These are phyloP conservation scores for Graphilbum sp. DNA, from an alignment of 2,329 filamentous ascomycete genomes.

Conservation along the genomic window DNA sequence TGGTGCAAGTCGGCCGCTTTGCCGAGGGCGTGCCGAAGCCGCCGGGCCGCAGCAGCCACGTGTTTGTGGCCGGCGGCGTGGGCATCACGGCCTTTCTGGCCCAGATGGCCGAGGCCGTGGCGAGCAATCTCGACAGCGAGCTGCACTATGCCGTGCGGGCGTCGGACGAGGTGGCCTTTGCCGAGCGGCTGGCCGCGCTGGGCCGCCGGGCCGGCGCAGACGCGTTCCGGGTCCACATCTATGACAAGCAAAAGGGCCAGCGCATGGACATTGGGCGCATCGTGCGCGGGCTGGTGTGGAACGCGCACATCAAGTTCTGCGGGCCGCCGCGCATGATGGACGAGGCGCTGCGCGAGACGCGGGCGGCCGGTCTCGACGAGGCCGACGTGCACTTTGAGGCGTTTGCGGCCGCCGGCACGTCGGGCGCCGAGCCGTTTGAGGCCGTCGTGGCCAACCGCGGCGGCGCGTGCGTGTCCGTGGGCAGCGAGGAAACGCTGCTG, in stretches of 20 bases:
- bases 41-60: constrained; percentile 34
- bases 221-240: constrained; percentile 23
- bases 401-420: constrained; percentile 34
- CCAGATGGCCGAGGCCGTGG: constrained; percentile 24
- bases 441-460: constrained; percentile 29
- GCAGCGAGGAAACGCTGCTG: constrained; percentile 30
- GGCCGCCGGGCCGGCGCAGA: constrained; percentile 7
- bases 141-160: constrained; percentile 44
- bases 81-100: constrained; percentile 49
- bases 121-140: constrained; percentile 30
- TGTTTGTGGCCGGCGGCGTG: constrained; percentile 48
- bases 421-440: constrained; percentile 44
- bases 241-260: constrained; percentile 33
- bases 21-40: constrained; percentile 30
- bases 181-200: constrained; percentile 25
- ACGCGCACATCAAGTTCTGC: constrained; percentile 44
- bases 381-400: constrained; percentile 44
- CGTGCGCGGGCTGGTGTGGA: constrained; percentile 29
- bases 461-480: constrained; percentile 26
- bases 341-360: constrained; percentile 25
- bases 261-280: constrained; percentile 34
- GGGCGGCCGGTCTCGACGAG: constrained; percentile 24
- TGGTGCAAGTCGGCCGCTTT: constrained; percentile 33
- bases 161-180: constrained; percentile 35
- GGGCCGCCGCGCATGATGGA: constrained; percentile 42